Percentiles rank a stretch among this genome's conserved stretches.
Evolutionary conservation across 2,329 filamentous ascomycete species (phyloP).

Genomic region (Diplodia mutila): DNA sequence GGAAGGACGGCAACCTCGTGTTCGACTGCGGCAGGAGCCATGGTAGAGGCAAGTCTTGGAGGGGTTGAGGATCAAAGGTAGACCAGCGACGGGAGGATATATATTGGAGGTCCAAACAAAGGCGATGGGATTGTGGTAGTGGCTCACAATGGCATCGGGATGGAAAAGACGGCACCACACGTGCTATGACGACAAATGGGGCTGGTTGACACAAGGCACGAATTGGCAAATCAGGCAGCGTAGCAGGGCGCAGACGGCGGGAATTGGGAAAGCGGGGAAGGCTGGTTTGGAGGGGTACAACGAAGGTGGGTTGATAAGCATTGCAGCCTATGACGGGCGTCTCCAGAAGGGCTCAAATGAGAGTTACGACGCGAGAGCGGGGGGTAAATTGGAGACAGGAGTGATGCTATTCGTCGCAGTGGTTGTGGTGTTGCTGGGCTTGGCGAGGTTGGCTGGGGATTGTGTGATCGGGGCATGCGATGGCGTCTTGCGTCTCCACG

Average conservation of each 20-base stretch:
- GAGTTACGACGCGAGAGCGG: neutral
- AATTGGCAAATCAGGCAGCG: neutral
- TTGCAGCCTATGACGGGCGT: conserved; percentile 13
- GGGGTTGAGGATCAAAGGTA: neutral
- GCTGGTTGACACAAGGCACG: neutral
- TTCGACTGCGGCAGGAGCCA: conserved; percentile 25
- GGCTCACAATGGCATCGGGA: neutral
- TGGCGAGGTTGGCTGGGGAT: conserved; percentile 2
- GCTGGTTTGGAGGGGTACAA: neutral
- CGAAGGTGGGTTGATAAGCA: neutral
- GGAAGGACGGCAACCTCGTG: conserved; percentile 21
- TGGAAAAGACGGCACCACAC: conserved; percentile 18
- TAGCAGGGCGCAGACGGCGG: neutral
- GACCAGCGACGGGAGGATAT: neutral
- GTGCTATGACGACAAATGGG: conserved; percentile 17
- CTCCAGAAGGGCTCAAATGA: neutral
- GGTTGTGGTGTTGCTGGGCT: conserved; percentile 1
- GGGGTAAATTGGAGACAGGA: neutral
- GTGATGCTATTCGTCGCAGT: neutral
- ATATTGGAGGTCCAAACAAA: conserved; percentile 4
- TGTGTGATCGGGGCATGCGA: conserved; percentile 2
- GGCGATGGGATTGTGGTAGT: neutral
- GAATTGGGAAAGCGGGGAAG: neutral
- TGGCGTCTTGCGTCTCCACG: neutral
- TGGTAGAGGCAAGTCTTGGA: neutral